Conservation (phyloP, 495 filamentous ascomycete species). For the Elasticomyces elasticus region DNA sequence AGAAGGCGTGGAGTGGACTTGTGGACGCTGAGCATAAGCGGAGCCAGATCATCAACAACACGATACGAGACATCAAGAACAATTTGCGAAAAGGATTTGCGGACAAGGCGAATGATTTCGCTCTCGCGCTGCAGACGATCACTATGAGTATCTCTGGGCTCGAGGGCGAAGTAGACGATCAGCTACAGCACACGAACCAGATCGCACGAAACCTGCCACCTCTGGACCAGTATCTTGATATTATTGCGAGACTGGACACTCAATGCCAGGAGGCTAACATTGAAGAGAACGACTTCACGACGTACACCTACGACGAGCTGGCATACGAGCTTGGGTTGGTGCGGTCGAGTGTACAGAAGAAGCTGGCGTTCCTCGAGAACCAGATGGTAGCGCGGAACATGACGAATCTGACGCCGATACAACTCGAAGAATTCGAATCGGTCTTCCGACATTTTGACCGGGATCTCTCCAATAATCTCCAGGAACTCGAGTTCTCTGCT, state of each 20-base stretch:
- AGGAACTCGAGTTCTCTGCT: conserved; percentile 89
- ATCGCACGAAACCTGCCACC: conserved; percentile 74
- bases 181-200: conserved; percentile 71
- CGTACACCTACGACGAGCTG: conserved; percentile 92
- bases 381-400: conserved; percentile 94
- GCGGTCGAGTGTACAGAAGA: conserved; percentile 82
- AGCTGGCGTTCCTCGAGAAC: conserved; percentile 92
- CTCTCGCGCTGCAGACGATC: conserved; percentile 83
- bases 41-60: conserved; percentile 92
- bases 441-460: conserved; percentile 97
- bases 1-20: conserved; percentile 68
- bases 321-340: conserved; percentile 89
- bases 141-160: conserved; percentile 86
- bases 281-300: conserved; percentile 98
- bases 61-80: conserved; percentile 96
- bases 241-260: conserved; percentile 68
- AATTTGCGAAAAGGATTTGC: conserved; percentile 82
- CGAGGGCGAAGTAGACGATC: conserved; percentile 92
- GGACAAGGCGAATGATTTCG: conserved; percentile 95
- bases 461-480: conserved; percentile 81
- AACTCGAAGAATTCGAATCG: conserved; percentile 94
- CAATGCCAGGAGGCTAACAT: conserved; percentile 95
- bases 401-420: conserved; percentile 97
- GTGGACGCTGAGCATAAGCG: conserved; percentile 73
- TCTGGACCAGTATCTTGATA: conserved; percentile 74